These are phyloP conservation scores for Globisporangium perplexum DNA, from an alignment of 352 stramenopile genomes.

Conservation along the genomic window DNA sequence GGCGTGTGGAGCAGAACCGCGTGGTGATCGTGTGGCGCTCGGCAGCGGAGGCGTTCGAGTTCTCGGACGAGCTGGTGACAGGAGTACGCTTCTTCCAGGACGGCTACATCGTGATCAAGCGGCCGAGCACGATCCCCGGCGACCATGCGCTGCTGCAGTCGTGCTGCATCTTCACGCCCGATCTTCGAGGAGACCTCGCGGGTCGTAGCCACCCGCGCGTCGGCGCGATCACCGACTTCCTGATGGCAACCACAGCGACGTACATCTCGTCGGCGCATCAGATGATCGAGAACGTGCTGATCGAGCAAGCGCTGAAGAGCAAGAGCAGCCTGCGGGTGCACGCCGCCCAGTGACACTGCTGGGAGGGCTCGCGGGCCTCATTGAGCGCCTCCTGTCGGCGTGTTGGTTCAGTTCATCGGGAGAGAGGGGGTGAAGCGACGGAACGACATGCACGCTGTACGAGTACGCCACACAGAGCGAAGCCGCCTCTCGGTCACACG, in stretches of 20 bases:
- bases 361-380: too few species aligned
- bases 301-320: too few species aligned
- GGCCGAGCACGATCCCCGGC: slow-evolving; percentile 13
- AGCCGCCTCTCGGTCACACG: too few species aligned
- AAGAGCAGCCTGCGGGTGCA: too few species aligned
- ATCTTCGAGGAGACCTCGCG: neutral
- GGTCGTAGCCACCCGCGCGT: slow-evolving; percentile 17
- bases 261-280: neutral
- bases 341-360: too few species aligned
- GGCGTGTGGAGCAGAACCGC: slow-evolving; percentile 45
- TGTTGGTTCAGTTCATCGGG: too few species aligned
- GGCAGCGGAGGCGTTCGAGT: slow-evolving; percentile 50
- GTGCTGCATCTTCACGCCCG: slow-evolving; percentile 41
- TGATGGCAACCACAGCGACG: neutral
- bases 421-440: too few species aligned
- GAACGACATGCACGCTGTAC: too few species aligned
- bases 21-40: slow-evolving; percentile 60
- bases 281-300: neutral
- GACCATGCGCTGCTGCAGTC: slow-evolving; percentile 31
- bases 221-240: slow-evolving; percentile 11
- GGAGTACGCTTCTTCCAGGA: slow-evolving; percentile 53
- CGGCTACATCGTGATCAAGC: slow-evolving; percentile 55
- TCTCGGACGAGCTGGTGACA: slow-evolving; percentile 33
- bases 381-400: too few species aligned
- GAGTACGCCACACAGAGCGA: too few species aligned